phyloP scores from a whole-genome alignment of 306 rosid species.

The Carpinus viminea region DNA sequence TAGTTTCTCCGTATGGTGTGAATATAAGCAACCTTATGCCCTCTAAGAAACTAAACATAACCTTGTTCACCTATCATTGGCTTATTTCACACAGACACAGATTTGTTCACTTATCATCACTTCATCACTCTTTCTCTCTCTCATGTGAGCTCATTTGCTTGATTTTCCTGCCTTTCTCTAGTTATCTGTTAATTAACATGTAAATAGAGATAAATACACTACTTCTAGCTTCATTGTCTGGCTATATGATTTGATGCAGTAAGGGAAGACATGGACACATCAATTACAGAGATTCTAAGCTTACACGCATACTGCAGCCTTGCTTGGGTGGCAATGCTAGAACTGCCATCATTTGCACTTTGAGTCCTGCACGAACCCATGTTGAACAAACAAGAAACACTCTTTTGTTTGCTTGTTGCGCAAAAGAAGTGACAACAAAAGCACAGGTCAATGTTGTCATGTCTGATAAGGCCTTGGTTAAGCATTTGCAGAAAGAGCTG shows the following conservation, averaged over 20 bases:
- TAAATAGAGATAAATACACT: neutral
- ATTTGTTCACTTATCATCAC: neutral
- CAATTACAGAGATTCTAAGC: constrained; percentile 95
- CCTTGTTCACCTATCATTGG: neutral
- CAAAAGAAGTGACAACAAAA: constrained; percentile 95
- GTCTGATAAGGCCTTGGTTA: constrained; percentile 98
- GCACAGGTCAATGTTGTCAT: constrained; percentile 98
- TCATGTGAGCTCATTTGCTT: neutral
- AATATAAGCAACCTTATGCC: neutral
- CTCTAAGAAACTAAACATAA: neutral
- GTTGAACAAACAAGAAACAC: constrained; percentile 99
- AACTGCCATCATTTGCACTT: constrained; percentile 96
- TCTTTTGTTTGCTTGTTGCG: constrained; percentile 96
- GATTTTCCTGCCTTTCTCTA: neutral
- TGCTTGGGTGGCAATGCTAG: constrained; percentile 98
- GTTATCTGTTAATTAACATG: neutral
- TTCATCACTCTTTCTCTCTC: constrained; percentile 6
- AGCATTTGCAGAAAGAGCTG: constrained; percentile 92
- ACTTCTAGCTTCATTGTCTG: constrained; percentile 11
- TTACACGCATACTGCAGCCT: constrained; percentile 97
- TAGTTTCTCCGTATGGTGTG: neutral
- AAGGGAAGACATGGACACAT: constrained; percentile 91
- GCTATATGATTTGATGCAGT: constrained; percentile 53
- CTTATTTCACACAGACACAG: neutral
- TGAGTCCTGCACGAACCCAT: constrained; percentile 96